Base-by-base conservation (phyloP, 2,329 filamentous ascomycete species). In the Escovopsis sp. region DNA sequence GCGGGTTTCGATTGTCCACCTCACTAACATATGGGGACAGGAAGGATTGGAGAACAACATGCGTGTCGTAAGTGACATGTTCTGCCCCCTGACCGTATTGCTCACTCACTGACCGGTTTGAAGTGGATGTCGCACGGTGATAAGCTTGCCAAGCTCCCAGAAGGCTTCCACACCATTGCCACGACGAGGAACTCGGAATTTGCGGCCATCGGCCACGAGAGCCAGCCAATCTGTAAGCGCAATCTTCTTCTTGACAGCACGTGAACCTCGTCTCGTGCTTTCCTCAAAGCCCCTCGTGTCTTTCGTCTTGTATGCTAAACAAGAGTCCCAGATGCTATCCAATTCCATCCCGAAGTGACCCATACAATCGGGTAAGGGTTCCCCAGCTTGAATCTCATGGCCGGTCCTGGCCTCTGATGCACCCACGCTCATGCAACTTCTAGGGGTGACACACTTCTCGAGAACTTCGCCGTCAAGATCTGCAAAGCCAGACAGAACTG, bases 61-160 rank as follows among this genome's bases (percentile, higher is more conserved):
- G 52, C 71, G 82, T 44, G 57, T 58, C 52, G 29, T 35, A 45
- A 46, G 29, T 38, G 20, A 20, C 20, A 20, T 20, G 8, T 30
- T 30, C 27, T 30, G 8, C 27, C 11, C 7, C 5, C 27, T 30
- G 27, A 30, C 27, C 27, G 8, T n/a, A n/a, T n/a, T 35, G 6
- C 32, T 35, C 12, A 33, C 39, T 5, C 6, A 30, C 27, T 30
- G 27, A 30, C 27, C 27, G 8, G 8, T 7, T 9, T 9, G 27
- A 30, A 30, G 12, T 89, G 76, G 72, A 95, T 95, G 88, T 83
- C 76, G 50, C 89, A 96, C 59, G 80, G 79, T 44, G 87, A 95
- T 64, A 94, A 94, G 69, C 73, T 96, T 10, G 72, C 71, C 33
- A 66, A 72, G 42, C 68, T 94, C 33, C 88, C 88, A 8, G 66